Percentiles rank a stretch among this genome's conserved stretches.
Evolutionary conservation across 371 early-diverging fungal genomes (phyloP).

Genomic region (Mortierella sp.): DNA sequence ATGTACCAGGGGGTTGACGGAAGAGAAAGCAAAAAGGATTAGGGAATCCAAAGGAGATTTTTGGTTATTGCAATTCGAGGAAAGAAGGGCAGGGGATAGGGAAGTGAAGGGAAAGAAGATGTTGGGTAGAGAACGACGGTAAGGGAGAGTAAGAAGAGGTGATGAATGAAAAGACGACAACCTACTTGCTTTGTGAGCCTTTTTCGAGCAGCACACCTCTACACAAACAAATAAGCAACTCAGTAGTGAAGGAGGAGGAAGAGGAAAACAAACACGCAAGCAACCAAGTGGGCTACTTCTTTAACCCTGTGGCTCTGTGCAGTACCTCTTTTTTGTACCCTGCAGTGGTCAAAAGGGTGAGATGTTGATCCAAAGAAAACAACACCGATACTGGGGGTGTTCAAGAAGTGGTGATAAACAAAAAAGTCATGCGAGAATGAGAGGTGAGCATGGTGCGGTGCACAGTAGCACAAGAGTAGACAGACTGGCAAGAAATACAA

Average conservation of each 20-base stretch:
- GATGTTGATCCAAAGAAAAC: not conserved
- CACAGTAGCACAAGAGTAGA: constrained; percentile 1
- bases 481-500: not conserved
- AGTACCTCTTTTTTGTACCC: not conserved
- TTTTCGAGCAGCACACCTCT: not conserved
- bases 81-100: too few species aligned
- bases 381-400: not conserved
- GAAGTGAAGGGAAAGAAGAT: not conserved
- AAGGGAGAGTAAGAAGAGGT: too few species aligned
- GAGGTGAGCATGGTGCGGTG: not conserved
- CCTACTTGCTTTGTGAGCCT: constrained; percentile 1
- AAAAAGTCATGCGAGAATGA: not conserved
- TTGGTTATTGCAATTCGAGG: too few species aligned
- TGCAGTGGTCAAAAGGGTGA: not conserved
- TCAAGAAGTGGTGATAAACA: not conserved
- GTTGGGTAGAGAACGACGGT: not conserved
- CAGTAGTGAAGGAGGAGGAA: not conserved
- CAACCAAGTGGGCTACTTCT: not conserved
- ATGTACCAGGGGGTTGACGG: too few species aligned
- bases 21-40: not conserved
- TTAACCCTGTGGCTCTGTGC: too few species aligned
- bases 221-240: not conserved
- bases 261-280: not conserved
- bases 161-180: not conserved
- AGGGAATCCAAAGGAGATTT: not conserved